A percentile compares a stretch with the other conserved stretches of the same genome.
Evolutionary conservation across 495 filamentous ascomycete genomes (phyloP).

Genomic region (Delitschia confertaspora): DNA sequence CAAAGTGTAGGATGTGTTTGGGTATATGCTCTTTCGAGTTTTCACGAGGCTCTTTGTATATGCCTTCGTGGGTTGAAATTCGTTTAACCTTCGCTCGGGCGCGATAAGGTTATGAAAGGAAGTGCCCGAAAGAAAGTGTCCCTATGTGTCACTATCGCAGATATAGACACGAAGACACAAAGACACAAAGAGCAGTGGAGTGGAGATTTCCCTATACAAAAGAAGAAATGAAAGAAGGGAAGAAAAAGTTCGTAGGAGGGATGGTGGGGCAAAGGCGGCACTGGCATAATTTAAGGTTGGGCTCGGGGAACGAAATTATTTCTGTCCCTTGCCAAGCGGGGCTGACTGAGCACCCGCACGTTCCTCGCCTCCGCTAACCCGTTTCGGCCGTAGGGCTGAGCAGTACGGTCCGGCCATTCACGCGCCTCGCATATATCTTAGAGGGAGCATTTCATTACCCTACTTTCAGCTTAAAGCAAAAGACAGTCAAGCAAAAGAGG

Average conservation of each 20-base stretch:
- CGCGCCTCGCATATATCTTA: too few species aligned
- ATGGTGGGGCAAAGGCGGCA: not conserved
- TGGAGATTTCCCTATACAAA: constrained; percentile 13
- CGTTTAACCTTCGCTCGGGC: constrained; percentile 2
- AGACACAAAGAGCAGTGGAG: too few species aligned
- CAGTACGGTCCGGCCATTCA: too few species aligned
- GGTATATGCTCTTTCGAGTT: not conserved
- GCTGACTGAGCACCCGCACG: not conserved
- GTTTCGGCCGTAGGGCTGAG: not conserved
- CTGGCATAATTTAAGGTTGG: constrained; percentile 11
- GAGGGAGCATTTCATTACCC: too few species aligned
- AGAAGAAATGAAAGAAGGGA: constrained; percentile 1
- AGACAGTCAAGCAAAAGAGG: too few species aligned
- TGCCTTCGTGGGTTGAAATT: constrained; percentile 9
- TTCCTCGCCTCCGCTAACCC: too few species aligned
- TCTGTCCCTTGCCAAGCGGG: constrained; percentile 1
- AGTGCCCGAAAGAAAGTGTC: too few species aligned
- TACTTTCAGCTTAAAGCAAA: too few species aligned
- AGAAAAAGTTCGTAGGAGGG: not conserved
- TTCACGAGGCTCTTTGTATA: constrained; percentile 3
- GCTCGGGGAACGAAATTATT: constrained; percentile 12
- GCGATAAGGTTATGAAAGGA: too few species aligned
- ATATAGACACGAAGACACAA: too few species aligned
- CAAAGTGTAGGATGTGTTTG: not conserved
- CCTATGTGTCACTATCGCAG: too few species aligned